phyloP scores from a whole-genome alignment of 2,329 filamentous ascomycete genomes.

The Exophiala lecanii-corni region DNA sequence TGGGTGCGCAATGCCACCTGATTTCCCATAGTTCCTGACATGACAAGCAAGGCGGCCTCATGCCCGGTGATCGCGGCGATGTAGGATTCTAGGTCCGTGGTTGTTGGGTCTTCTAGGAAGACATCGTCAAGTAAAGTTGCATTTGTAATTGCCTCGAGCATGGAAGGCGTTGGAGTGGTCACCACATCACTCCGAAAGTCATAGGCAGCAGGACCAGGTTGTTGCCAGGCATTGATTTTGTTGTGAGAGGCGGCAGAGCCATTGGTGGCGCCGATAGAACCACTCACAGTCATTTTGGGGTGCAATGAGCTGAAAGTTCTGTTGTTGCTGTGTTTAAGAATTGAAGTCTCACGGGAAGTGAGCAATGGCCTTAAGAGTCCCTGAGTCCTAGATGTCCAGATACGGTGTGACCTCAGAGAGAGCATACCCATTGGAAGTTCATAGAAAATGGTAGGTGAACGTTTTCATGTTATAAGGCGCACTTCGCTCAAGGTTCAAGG shows the following conservation, averaged over 20 bases:
- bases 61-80: conserved; percentile 70
- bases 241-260: conserved; percentile 6
- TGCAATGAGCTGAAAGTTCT: neutral
- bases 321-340: too few species aligned
- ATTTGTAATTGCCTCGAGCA: conserved; percentile 73
- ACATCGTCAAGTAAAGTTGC: conserved; percentile 81
- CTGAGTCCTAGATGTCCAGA: too few species aligned
- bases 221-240: conserved; percentile 21
- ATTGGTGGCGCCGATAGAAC: conserved; percentile 4
- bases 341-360: too few species aligned
- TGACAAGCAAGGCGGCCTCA: conserved; percentile 71
- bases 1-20: conserved; percentile 77
- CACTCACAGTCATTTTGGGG: neutral
- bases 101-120: conserved; percentile 73
- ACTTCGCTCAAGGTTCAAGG: too few species aligned
- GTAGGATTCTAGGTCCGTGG: conserved; percentile 68
- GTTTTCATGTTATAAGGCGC: neutral
- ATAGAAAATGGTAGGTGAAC: neutral
- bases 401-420: too few species aligned
- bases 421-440: neutral
- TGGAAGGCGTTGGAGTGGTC: conserved; percentile 72
- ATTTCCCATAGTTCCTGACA: conserved; percentile 93
- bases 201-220: conserved; percentile 24
- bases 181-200: conserved; percentile 52
- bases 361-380: too few species aligned